Evolutionary conservation across 2,329 filamentous ascomycete species (phyloP).

Genomic region (Zasmidium angulare): DNA sequence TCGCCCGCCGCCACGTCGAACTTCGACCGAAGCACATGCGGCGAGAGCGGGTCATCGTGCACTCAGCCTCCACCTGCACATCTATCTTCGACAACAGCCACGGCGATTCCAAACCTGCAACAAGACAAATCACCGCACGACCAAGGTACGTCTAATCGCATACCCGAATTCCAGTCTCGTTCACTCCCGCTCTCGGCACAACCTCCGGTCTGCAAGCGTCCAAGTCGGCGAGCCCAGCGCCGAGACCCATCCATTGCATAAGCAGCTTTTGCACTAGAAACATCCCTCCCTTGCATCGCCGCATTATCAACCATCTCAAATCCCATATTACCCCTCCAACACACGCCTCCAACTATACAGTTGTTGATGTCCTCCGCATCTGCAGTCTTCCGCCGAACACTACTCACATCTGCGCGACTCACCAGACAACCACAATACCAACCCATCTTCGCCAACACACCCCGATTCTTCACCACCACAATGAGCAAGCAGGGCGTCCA

Average conservation of each 20-base stretch:
- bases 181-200: background rate
- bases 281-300: background rate
- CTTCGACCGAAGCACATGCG: conserved; percentile 10
- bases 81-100: conserved; percentile 55
- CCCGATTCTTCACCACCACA: conserved; percentile 42
- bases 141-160: background rate
- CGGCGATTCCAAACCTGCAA: conserved; percentile 40
- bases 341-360: background rate
- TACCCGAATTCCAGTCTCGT: background rate
- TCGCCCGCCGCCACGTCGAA: conserved; percentile 29
- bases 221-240: background rate
- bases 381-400: conserved; percentile 39
- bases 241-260: background rate
- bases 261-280: background rate
- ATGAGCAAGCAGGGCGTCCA: conserved; percentile 50
- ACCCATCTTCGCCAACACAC: conserved; percentile 21
- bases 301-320: background rate
- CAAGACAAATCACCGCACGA: background rate
- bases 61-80: conserved; percentile 35
- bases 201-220: background rate
- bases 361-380: conserved; percentile 38
- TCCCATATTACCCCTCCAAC: background rate
- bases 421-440: conserved; percentile 19
- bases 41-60: conserved; percentile 29
- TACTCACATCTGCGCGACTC: conserved; percentile 43